Base-by-base conservation (phyloP, 345 rosid species). In the Eucalyptus marginata region DNA sequence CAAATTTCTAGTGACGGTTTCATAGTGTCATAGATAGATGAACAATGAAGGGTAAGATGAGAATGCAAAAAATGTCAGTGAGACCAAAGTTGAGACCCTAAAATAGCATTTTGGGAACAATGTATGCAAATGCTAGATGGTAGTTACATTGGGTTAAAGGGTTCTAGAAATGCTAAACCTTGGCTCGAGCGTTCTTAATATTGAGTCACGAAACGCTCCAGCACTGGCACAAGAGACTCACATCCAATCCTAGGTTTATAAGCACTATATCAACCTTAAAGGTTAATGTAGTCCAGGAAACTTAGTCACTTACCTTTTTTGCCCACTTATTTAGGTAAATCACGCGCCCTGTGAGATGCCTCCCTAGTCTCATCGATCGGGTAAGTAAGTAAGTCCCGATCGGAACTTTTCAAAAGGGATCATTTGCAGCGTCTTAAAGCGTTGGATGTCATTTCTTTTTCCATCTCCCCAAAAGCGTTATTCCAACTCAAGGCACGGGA, bases 171-270 rank as follows among this genome's bases (percentile, higher is more conserved):
- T 58, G 2, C 13, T 25, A 58, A 59, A 59, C 36, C 2, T 62
- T 4, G 33, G 9, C 71, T 62, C 5, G 0, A 29, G 7, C 9
- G 8, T 0, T 62, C 33, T 62, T 29, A 62, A 62, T 7, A 29
- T 27, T 3, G 4, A 29, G 66, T 5, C 12, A 58, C 14, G n/a
- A 25, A 58, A 58, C 64, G 10, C n/a, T 27, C n/a, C 5, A 25
- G n/a, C 66, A 11, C 29, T 0, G 2, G 66, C 66, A 27, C 68
- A 62, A 29, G 16, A n/a, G 17, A 27, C 9, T 13, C 13, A 52
- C 58, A 52, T 59, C n/a, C 31, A 29, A 27, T 29, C 2, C 71
- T 13, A 64, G 33, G 71, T 14, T 12, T 29, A 64, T 4, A 7
- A 64, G 76, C 76, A 14, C 76, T 64, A 6, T 14, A 62, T 29